phyloP scores from a whole-genome alignment of 345 rosid genomes.

The Sapria himalayana region DNA sequence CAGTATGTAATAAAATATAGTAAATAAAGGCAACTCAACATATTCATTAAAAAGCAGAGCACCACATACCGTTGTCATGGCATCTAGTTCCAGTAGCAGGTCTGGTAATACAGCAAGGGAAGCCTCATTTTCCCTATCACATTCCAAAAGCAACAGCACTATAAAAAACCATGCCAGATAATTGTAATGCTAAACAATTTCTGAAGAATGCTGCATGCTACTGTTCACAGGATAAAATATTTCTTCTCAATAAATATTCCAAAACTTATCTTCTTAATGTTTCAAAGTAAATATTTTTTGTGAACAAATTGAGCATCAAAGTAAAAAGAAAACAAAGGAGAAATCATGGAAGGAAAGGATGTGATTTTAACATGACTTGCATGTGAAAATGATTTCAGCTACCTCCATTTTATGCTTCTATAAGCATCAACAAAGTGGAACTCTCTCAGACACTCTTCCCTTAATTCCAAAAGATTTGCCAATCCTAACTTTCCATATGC shows the following conservation, averaged over 20 bases:
- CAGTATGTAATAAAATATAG: too few relatives aligned
- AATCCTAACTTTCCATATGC: conserved; percentile 94
- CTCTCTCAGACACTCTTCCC: conserved; percentile 97
- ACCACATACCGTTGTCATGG: conserved; percentile 53
- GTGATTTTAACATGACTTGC: neutral
- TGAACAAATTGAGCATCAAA: too few relatives aligned
- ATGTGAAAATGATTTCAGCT: conserved; percentile 4
- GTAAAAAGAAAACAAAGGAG: too few relatives aligned
- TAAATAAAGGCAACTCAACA: too few relatives aligned
- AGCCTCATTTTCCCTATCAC: conserved; percentile 89
- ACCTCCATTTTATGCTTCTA: conserved; percentile 95
- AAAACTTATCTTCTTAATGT: too few relatives aligned
- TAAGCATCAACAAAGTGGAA: conserved; percentile 89
- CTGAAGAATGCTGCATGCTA: too few relatives aligned
- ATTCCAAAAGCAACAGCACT: conserved; percentile 5
- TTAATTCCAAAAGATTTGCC: conserved; percentile 91
- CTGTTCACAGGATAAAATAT: too few relatives aligned
- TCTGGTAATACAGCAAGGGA: conserved; percentile 94
- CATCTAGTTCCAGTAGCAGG: conserved; percentile 63
- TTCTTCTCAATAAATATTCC: too few relatives aligned
- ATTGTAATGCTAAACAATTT: too few relatives aligned
- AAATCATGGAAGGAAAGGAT: conserved; percentile 3
- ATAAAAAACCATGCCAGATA: too few relatives aligned
- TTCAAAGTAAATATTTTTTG: too few relatives aligned
- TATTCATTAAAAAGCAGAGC: too few relatives aligned